Evolutionary conservation across 345 rosid species (phyloP).

Genomic region (Gossypium turneri): DNA sequence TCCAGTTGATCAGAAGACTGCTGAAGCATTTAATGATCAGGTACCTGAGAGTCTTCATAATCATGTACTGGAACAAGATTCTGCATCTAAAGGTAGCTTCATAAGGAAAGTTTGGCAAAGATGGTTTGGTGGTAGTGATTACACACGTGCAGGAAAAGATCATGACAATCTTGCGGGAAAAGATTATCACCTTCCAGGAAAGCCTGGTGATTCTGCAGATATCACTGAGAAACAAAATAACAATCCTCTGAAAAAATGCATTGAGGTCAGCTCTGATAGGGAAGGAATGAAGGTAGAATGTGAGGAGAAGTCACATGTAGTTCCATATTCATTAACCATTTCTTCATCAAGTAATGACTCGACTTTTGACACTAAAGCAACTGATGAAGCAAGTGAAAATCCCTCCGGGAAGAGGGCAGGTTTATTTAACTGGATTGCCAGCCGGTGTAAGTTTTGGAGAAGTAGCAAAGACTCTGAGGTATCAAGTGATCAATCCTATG

Average conservation of each 20-base stretch:
- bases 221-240: constrained; percentile 18
- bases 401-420: constrained; percentile 23
- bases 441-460: constrained; percentile 37
- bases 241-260: constrained; percentile 14
- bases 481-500: constrained; percentile 26
- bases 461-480: constrained; percentile 20
- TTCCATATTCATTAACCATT: constrained; percentile 8
- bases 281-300: constrained; percentile 23
- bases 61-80: constrained; percentile 21
- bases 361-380: constrained; percentile 23
- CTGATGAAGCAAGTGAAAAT: constrained; percentile 18
- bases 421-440: constrained; percentile 31
- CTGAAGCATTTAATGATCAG: constrained; percentile 12
- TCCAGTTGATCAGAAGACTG: constrained; percentile 17
- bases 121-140: constrained; percentile 41
- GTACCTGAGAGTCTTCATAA: constrained; percentile 17
- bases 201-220: constrained; percentile 20
- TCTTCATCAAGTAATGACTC: constrained; percentile 24
- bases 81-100: constrained; percentile 34
- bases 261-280: constrained; percentile 21
- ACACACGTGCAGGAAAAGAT: constrained; percentile 21
- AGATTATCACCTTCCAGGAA: constrained; percentile 18
- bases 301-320: constrained; percentile 18
- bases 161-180: constrained; percentile 19
- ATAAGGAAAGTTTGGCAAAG: constrained; percentile 39